Evolutionary conservation across 2,329 filamentous ascomycete genomes (phyloP), one percentile per base, ranked within the genome.

Genomic region (Zymoseptoria tritici): DNA sequence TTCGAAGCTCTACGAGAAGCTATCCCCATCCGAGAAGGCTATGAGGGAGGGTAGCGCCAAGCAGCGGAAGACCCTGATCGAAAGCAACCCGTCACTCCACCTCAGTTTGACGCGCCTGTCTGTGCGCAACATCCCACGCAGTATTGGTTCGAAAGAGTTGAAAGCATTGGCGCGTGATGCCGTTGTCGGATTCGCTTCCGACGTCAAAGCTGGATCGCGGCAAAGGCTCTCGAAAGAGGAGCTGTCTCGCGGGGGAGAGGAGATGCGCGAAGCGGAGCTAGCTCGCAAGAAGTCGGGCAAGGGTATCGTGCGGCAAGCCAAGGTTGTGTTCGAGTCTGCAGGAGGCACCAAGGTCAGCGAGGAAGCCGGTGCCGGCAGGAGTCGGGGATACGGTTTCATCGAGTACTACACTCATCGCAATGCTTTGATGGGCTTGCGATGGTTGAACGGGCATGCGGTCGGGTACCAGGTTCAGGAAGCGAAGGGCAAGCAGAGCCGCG

Each of bases 371-470:
- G 91, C 86, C 6, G 92, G 92, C 53, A 84, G 89, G 72, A 94
- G 89, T 73, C 85, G 93, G 73, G 94, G 94, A 4, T 99, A 99
- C 73, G 94, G 95, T 11, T 99, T 99, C 78, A 89, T 99, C 66
- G 94, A 99, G 77, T 99, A 97, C 76, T 89, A 86, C 65, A 94
- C 90, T 29, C 94, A 99, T 72, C 88, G 94, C 55, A 93, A 88
- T 80, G 94, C 94, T 13, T 81, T 99, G 49, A 97, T 97, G 90
- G 94, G 91, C 22, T 79, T 99, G 63, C 83, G 94, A 53, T 97
- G 91, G 86, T 81, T 99, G 59, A 99, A 99, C 73, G 92, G 93
- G 1, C 87, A 86, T 65, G 78, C 80, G 8, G 76, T 87, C 49
- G 81, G 76, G 53, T 81, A 81, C 68, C 69, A 76, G 58, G 75